phyloP scores from a whole-genome alignment of 208 protist species.

The Trypanosoma scelopori region DNA sequence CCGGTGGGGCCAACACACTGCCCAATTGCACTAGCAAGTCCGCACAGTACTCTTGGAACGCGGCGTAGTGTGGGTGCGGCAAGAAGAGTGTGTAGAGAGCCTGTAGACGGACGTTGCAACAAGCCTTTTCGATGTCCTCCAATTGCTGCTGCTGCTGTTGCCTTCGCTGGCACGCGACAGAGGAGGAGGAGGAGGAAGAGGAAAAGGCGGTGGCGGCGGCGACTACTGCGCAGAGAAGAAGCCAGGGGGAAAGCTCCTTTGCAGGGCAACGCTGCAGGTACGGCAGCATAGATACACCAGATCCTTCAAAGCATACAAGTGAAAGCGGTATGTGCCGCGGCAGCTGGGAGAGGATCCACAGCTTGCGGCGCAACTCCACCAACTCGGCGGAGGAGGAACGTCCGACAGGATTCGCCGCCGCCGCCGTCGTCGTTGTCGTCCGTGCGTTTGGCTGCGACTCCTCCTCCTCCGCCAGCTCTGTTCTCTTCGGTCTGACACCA shows the following conservation, averaged over 20 bases:
- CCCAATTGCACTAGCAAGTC: slow-evolving; percentile 29
- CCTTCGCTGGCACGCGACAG: no score
- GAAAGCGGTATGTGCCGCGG: slow-evolving; percentile 42
- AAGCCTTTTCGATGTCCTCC: not conserved
- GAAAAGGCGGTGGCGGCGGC: slow-evolving; percentile 2
- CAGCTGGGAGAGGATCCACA: slow-evolving; percentile 53
- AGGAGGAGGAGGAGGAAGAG: no score
- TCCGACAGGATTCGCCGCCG: not conserved
- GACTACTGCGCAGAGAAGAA: slow-evolving; percentile 25
- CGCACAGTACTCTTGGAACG: slow-evolving; percentile 35
- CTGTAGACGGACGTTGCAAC: slow-evolving; percentile 10
- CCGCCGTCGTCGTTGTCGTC: no score
- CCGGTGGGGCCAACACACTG: slow-evolving; percentile 18
- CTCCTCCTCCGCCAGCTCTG: not conserved
- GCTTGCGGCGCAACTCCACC: slow-evolving; percentile 47
- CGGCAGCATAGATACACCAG: slow-evolving; percentile 21
- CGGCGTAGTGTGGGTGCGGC: slow-evolving; percentile 23
- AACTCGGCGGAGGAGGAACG: slow-evolving; percentile 24
- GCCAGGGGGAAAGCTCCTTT: slow-evolving; percentile 32
- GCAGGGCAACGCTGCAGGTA: slow-evolving; percentile 42
- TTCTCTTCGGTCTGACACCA: not conserved
- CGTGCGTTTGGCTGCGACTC: no score
- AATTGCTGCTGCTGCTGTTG: not conserved
- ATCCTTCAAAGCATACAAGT: slow-evolving; percentile 53
- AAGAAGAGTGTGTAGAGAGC: slow-evolving; percentile 31